Evolutionary conservation across 495 filamentous ascomycete genomes (phyloP), one percentile per base, ranked within the genome.

Genomic region (Aspergillus leporis): DNA sequence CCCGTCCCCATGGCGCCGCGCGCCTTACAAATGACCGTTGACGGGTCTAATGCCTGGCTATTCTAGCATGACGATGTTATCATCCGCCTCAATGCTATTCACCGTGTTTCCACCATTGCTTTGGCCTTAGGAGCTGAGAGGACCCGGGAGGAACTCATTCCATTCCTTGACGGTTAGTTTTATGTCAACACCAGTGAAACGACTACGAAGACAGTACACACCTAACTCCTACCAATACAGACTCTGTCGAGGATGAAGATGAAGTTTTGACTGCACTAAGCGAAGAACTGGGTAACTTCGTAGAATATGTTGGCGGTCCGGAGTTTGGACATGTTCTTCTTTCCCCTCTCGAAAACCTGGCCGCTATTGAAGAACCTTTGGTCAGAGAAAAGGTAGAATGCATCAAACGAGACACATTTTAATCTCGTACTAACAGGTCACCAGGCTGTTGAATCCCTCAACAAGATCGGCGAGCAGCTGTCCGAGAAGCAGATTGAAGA

Each of bases 191-290:
- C 43, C 13, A 53, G 31, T 31, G 51, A 64, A 52, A 59, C 47
- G 59, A 46, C 47, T 36, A 38, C 34, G 38, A 43, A 34, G 40
- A 31, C 32, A 38, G 28, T n/a, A 55, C 50, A 51, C 61, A 48
- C 57, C 70, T 75, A 69, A 76, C 70, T 56, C 13, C 32, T 50
- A 61, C 55, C 59, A 56, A 68, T 43, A 59, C 74, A 98, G 94
- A 98, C 75, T 97, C 93, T 41, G 92, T 98, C 56, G 94, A 98
- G 78, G 94, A 98, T 62, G 94, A 98, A 74, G 94, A 98, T 70
- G 94, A 98, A 69, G 95, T 98, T 55, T 85, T 98, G 68, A 97
- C 95, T 40, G 94, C 95, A 46, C 78, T 98, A 53, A 97, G 95
- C 71, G 93, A 97, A 67, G 94, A 98, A 76, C 85, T 98, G 55